A percentile compares a stretch with the other conserved stretches of the same genome.
Conservation (phyloP, 768 basidiomycete genomes). For the Trametes coccinea region DNA sequence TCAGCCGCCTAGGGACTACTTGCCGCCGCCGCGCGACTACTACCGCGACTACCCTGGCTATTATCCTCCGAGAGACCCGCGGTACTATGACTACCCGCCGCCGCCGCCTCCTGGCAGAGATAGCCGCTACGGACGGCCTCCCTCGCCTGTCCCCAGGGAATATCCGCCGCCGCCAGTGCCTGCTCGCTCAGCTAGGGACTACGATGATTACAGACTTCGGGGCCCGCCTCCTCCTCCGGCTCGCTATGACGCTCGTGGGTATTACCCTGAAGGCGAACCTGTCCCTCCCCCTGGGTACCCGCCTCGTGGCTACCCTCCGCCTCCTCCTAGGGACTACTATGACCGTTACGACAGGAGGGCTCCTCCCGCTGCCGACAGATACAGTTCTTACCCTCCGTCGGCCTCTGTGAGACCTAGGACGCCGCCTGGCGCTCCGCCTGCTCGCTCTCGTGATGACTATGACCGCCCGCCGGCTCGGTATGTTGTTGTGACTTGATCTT, state of each 20-base stretch:
- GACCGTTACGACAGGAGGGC: conserved; percentile 57
- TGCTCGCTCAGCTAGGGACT: conserved; percentile 53
- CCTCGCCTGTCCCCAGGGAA: conserved; percentile 59
- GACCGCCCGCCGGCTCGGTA: conserved; percentile 64
- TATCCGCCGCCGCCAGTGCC: conserved; percentile 47
- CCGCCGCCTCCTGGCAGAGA: conserved; percentile 54
- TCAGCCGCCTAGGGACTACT: conserved; percentile 54
- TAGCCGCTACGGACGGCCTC: conserved; percentile 49
- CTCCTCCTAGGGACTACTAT: conserved; percentile 46
- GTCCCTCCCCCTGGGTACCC: conserved; percentile 46
- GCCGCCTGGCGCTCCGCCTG: conserved; percentile 53
- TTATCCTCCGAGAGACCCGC: conserved; percentile 49
- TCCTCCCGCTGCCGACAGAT: conserved; percentile 44
- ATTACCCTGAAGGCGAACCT: conserved; percentile 45
- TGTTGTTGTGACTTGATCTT: conserved; percentile 22
- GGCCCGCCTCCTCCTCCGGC: conserved; percentile 51
- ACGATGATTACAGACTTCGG: conserved; percentile 67
- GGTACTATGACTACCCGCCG: conserved; percentile 55
- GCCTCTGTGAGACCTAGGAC: conserved; percentile 51
- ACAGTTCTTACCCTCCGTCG: conserved; percentile 44
- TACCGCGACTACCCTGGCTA: conserved; percentile 56
- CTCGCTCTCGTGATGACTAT: conserved; percentile 62
- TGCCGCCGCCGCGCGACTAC: conserved; percentile 42
- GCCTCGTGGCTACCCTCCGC: conserved; percentile 51
- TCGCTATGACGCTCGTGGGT: conserved; percentile 52